Evolutionary conservation across 2,329 filamentous ascomycete genomes (phyloP), one percentile per base, ranked within the genome.

Genomic region (Claviceps purpurea): DNA sequence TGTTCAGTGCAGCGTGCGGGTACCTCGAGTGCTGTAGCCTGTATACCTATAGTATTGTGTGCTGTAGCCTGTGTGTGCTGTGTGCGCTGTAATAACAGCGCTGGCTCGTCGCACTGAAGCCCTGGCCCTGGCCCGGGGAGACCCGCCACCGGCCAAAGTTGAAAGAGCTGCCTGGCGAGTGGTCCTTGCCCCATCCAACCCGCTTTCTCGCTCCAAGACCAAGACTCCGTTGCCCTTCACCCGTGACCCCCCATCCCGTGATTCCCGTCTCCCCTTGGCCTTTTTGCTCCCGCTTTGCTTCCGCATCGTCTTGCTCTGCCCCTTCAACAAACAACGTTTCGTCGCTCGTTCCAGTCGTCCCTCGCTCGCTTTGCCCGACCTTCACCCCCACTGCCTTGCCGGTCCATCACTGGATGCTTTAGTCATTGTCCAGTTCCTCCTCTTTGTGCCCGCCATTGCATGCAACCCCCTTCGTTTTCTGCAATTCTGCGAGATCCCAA

Each of bases 281-380:
- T 44, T 43, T 50, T 40, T 11, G 10, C 10, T 34, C 10, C 10
- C 44, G 38, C 40, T 43, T 49, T 38, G 54, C 58, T 61, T 55
- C 52, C 54, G 51, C 57, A 54, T 54, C 57, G 59, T 57, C 59
- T 57, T 52, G 58, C 57, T 11, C 18, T 18, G 61, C 61, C 61
- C 66, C 66, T 69, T 66, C 65, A 68, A 67, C 65, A 6, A 49
- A 68, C 68, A 67, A 67, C 54, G 51, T 51, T 49, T 53, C 34
- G 65, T 58, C 63, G 58, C 63, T 69, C 66, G 66, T 69, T 70
- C 65, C 66, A 69, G 67, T 51, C 49, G 41, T 49, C 51, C 49
- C 46, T 69, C 67, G 59, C 62, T 68, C 66, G 56, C 66, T 66
- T 63, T 62, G 18, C 56, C 56, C 58, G 56, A 59, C 58, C 58